phyloP scores from a whole-genome alignment of 2,329 filamentous ascomycete species.

The Fusarium lyarnte region DNA sequence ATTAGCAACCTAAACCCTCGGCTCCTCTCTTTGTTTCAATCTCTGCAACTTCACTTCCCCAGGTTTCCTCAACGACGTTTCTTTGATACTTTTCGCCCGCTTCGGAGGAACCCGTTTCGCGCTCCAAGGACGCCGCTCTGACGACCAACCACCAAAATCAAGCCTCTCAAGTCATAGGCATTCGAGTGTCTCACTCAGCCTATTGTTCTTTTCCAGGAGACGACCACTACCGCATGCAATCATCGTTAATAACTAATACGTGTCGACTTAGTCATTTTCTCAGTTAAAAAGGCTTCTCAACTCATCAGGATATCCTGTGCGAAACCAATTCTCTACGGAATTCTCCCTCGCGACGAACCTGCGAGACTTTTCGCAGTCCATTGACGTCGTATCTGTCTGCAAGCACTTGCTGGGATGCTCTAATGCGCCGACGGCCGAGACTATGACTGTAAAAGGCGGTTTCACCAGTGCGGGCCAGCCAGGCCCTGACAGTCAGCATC shows the following conservation, averaged over 20 bases:
- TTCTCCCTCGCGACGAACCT: background rate
- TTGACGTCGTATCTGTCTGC: constrained; percentile 33
- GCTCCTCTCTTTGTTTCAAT: constrained; percentile 10
- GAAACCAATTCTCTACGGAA: background rate
- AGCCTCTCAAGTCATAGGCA: constrained; percentile 15
- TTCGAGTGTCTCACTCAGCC: constrained; percentile 32
- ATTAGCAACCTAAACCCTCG: constrained; percentile 1
- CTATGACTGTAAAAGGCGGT: constrained; percentile 44
- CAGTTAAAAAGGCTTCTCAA: background rate
- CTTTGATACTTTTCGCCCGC: constrained; percentile 8
- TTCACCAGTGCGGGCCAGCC: constrained; percentile 43
- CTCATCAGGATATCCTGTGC: background rate
- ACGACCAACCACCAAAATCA: constrained; percentile 17
- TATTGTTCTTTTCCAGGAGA: constrained; percentile 25
- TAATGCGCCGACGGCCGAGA: constrained; percentile 35
- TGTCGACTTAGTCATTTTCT: background rate
- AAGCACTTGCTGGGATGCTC: constrained; percentile 42
- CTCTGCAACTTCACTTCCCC: background rate
- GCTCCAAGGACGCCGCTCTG: constrained; percentile 16
- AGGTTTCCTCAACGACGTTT: constrained; percentile 25
- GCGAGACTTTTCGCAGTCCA: background rate
- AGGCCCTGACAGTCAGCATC: constrained; percentile 34
- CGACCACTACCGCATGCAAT: constrained; percentile 24
- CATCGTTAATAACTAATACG: constrained; percentile 32
- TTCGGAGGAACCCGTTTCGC: constrained; percentile 26